Percentiles rank a stretch among this genome's conserved stretches.
Evolutionary conservation across 2,329 filamentous ascomycete genomes (phyloP).

Genomic region (Aspergillus unguis): DNA sequence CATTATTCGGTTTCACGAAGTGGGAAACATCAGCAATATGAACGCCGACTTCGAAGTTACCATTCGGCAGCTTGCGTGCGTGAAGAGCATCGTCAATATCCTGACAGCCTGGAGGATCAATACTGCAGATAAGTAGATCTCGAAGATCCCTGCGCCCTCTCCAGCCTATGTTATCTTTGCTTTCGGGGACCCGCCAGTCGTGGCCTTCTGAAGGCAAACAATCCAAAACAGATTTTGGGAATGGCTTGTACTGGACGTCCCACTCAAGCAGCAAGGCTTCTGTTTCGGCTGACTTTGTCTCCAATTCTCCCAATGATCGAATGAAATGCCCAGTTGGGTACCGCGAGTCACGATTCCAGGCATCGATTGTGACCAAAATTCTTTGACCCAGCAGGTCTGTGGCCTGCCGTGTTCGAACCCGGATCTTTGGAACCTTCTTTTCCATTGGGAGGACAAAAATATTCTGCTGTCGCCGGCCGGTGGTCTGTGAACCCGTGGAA

Average conservation of each 20-base stretch:
- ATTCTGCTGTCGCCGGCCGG: slow-evolving; percentile 79
- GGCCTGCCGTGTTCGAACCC: slow-evolving; percentile 85
- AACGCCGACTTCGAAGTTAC: slow-evolving; percentile 92
- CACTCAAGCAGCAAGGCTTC: slow-evolving; percentile 92
- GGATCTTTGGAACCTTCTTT: slow-evolving; percentile 94
- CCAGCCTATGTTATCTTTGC: slow-evolving; percentile 80
- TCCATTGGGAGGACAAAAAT: slow-evolving; percentile 98
- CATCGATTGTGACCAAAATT: slow-evolving; percentile 87
- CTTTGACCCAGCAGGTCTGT: slow-evolving; percentile 86
- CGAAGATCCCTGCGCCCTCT: slow-evolving; percentile 78
- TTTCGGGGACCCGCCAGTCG: slow-evolving; percentile 86
- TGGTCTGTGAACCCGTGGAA: slow-evolving; percentile 69
- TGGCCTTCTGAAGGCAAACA: slow-evolving; percentile 89
- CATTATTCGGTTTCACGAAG: slow-evolving; percentile 94
- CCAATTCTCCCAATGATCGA: slow-evolving; percentile 84
- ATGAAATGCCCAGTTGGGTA: slow-evolving; percentile 94
- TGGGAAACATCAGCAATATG: slow-evolving; percentile 99
- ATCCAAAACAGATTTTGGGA: slow-evolving; percentile 91
- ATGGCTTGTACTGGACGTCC: slow-evolving; percentile 96
- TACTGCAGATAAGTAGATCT: slow-evolving; percentile 88
- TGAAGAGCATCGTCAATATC: slow-evolving; percentile 98
- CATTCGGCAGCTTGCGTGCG: slow-evolving; percentile 77
- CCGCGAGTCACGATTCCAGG: slow-evolving; percentile 89
- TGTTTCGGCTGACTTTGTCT: slow-evolving; percentile 96
- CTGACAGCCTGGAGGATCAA: slow-evolving; percentile 92